Evolutionary conservation across 2,329 filamentous ascomycete genomes (phyloP).

Genomic region (Cadophora sp.): DNA sequence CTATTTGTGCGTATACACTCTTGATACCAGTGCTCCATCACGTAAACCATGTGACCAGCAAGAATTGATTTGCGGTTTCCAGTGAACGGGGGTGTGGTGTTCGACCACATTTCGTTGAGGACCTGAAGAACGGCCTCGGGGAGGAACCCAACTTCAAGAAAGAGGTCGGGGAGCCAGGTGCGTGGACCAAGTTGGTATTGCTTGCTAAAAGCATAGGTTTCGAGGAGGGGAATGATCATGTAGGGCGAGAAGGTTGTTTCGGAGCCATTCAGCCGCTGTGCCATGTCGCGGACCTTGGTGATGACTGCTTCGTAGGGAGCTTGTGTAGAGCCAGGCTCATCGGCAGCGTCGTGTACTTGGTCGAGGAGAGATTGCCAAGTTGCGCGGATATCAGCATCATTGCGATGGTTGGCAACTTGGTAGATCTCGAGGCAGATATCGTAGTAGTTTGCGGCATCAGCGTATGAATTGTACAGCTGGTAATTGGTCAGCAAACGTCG

Average conservation of each 20-base stretch:
- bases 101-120: conserved; percentile 71
- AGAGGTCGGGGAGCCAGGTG: conserved; percentile 61
- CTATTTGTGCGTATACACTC: conserved; percentile 61
- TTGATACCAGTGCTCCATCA: conserved; percentile 66
- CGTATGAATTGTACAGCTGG: conserved; percentile 91
- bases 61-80: conserved; percentile 62
- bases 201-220: conserved; percentile 65
- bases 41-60: conserved; percentile 66
- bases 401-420: conserved; percentile 89
- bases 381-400: conserved; percentile 79
- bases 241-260: conserved; percentile 71
- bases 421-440: conserved; percentile 94
- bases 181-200: conserved; percentile 60
- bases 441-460: conserved; percentile 90
- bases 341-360: conserved; percentile 63
- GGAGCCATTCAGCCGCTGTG: conserved; percentile 68
- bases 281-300: conserved; percentile 67
- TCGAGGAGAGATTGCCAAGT: conserved; percentile 88
- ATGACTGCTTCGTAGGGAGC: conserved; percentile 76
- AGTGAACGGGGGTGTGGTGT: conserved; percentile 68
- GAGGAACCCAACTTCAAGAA: conserved; percentile 67
- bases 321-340: conserved; percentile 49
- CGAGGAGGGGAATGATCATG: conserved; percentile 66
- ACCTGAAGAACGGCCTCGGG: conserved; percentile 67
- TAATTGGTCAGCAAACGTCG: conserved; percentile 27